A percentile compares a stretch with the other conserved stretches of the same genome.
These are phyloP conservation scores for Olyra latifolia DNA, from an alignment of 176 grass and related monocot genomes.

Conservation along the genomic window DNA sequence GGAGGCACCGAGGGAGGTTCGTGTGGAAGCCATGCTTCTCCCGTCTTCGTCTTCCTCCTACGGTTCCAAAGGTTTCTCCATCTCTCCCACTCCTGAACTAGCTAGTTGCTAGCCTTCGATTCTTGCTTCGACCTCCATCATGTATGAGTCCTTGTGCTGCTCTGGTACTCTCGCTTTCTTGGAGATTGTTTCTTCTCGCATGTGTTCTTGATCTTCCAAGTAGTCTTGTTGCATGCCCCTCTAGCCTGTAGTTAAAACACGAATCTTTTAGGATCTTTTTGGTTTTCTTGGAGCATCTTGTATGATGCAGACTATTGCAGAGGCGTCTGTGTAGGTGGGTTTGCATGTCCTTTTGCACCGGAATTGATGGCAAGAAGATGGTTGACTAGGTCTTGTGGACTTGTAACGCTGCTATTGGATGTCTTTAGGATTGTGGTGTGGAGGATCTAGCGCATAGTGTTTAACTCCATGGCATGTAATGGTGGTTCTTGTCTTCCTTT, in stretches of 20 bases:
- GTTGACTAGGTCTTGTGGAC: conserved; percentile 28
- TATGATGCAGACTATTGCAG: not conserved
- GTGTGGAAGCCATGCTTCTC: conserved; percentile 50
- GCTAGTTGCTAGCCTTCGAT: not conserved
- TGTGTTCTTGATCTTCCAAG: conserved; percentile 6
- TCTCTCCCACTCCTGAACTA: not conserved
- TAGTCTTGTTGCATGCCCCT: not conserved
- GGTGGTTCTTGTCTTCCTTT: not conserved
- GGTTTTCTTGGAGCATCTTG: conserved; percentile 21
- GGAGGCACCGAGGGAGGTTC: conserved; percentile 46
- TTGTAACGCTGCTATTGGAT: conserved; percentile 28
- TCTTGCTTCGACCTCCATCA: not conserved
- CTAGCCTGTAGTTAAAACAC: not conserved
- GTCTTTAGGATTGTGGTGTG: not conserved
- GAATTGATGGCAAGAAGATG: not conserved
- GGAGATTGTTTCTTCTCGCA: not conserved
- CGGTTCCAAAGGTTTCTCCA: conserved; percentile 35
- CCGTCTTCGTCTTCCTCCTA: conserved; percentile 39
- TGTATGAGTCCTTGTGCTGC: not conserved
- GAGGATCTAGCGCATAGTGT: not conserved
- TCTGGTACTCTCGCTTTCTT: conserved; percentile 12
- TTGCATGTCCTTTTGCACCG: conserved; percentile 21
- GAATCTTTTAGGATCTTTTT: not conserved
- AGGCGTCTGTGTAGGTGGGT: not conserved
- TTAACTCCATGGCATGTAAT: not conserved